phyloP scores from a whole-genome alignment of 495 filamentous ascomycete genomes.

The Penicillium macrosclerotiorum region DNA sequence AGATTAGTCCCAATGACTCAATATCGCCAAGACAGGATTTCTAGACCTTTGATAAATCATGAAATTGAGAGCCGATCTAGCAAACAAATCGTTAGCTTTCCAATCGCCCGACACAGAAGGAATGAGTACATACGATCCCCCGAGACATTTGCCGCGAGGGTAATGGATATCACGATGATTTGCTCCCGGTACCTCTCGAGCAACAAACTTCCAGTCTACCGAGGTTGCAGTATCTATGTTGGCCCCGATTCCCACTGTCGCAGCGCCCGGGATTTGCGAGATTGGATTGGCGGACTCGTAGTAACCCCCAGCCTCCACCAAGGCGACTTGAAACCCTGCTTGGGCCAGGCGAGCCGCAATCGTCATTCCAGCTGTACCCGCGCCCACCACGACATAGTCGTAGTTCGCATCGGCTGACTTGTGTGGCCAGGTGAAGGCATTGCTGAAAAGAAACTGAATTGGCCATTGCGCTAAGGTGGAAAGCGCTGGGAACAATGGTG shows the following conservation, averaged over 20 bases:
- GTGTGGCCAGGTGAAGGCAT: constrained; percentile 2
- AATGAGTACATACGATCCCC: constrained; percentile 33
- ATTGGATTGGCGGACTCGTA: constrained; percentile 48
- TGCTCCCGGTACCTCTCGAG: constrained; percentile 27
- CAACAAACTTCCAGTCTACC: constrained; percentile 52
- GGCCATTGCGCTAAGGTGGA: not conserved
- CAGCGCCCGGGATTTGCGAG: constrained; percentile 46
- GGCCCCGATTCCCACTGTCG: constrained; percentile 31
- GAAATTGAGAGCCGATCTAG: constrained; percentile 32
- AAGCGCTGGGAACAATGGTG: not conserved
- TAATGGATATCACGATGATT: constrained; percentile 39
- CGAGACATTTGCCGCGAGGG: constrained; percentile 36
- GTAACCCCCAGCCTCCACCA: constrained; percentile 59
- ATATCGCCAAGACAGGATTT: too few species aligned
- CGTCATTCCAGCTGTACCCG: constrained; percentile 49
- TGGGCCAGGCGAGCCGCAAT: constrained; percentile 46
- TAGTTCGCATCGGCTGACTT: constrained; percentile 23
- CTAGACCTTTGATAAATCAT: constrained; percentile 38
- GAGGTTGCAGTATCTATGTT: constrained; percentile 26
- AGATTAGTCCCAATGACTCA: not conserved
- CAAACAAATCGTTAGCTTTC: not conserved
- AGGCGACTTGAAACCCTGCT: constrained; percentile 32
- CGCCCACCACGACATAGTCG: constrained; percentile 54
- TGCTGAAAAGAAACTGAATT: not conserved
- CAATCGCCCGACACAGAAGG: not conserved